Conservation (phyloP, 1,284 basidiomycete species). For the Pseudomicrostroma phylloplanum region DNA sequence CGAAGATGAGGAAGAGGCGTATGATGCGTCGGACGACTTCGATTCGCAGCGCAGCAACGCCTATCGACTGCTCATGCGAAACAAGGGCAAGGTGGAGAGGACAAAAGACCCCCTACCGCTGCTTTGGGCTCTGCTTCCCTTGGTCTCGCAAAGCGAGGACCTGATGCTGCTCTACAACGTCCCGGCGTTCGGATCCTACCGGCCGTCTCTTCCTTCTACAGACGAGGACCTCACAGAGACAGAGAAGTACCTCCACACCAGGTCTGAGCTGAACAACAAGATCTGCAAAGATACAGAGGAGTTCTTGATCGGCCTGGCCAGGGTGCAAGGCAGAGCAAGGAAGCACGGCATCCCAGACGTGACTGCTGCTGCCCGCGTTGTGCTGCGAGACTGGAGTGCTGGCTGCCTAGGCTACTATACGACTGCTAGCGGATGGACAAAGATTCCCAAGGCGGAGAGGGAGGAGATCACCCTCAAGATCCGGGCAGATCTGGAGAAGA, state of each 20-base stretch:
- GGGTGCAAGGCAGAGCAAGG: conserved; percentile 35
- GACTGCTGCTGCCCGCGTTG: conserved; percentile 33
- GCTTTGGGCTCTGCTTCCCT: conserved; percentile 30
- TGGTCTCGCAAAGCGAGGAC: conserved; percentile 37
- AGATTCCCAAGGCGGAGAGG: conserved; percentile 10
- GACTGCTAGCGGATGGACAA: conserved; percentile 18
- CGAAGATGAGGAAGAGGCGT: conserved; percentile 8
- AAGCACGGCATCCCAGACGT: conserved; percentile 39
- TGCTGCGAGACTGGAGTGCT: conserved; percentile 46
- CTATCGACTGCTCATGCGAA: conserved; percentile 36
- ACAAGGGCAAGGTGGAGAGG: conserved; percentile 41
- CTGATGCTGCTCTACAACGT: conserved; percentile 45
- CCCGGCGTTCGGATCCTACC: conserved; percentile 42
- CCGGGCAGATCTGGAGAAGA: conserved; percentile 14
- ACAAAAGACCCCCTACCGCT: conserved; percentile 43
- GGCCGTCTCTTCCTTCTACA: conserved; percentile 14
- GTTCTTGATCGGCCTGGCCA: conserved; percentile 42
- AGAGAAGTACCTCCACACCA: conserved; percentile 19
- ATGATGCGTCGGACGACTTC: conserved; percentile 11
- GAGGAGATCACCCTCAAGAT: conserved; percentile 12
- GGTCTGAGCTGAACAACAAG: conserved; percentile 26
- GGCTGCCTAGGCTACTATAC: conserved; percentile 42
- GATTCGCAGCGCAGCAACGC: conserved; percentile 3
- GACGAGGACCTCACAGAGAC: conserved; percentile 29
- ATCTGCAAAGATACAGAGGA: conserved; percentile 39